Percentiles rank a stretch among this genome's conserved stretches.
phyloP scores from a whole-genome alignment of 2,329 filamentous ascomycete species.

The Aureobasidium sp. region DNA sequence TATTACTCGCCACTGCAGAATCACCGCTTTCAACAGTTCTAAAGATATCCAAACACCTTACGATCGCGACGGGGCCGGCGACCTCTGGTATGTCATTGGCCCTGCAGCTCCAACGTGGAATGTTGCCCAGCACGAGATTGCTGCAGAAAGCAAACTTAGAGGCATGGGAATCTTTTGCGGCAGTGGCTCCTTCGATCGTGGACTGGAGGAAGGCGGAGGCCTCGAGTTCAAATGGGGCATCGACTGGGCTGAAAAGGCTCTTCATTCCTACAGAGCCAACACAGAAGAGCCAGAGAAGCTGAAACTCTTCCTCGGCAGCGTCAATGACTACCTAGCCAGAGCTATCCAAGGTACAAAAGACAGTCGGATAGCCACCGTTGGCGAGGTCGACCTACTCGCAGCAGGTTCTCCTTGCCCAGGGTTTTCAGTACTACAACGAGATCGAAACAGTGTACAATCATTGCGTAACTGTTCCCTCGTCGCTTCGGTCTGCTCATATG shows the following conservation, averaged over 20 bases:
- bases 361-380: constrained; percentile 47
- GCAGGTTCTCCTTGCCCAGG: constrained; percentile 74
- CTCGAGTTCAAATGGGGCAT: constrained; percentile 61
- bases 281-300: constrained; percentile 34
- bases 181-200: constrained; percentile 68
- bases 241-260: constrained; percentile 56
- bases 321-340: constrained; percentile 57
- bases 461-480: constrained; percentile 68
- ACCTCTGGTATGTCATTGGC: constrained; percentile 49
- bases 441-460: constrained; percentile 50
- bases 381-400: constrained; percentile 60
- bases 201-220: constrained; percentile 63
- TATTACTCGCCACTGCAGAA: constrained; percentile 51
- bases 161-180: constrained; percentile 72
- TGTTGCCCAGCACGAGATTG: constrained; percentile 6
- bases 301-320: constrained; percentile 60
- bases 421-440: constrained; percentile 58
- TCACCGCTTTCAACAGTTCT: constrained; percentile 47
- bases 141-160: constrained; percentile 18
- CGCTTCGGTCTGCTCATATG: constrained; percentile 64
- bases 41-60: constrained; percentile 56
- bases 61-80: constrained; percentile 55
- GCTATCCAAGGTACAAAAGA: constrained; percentile 47
- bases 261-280: constrained; percentile 71
- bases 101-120: constrained; percentile 28